Evolutionary conservation across 75 land plant genomes (phyloP).

Genomic region (Cryptomeria japonica): DNA sequence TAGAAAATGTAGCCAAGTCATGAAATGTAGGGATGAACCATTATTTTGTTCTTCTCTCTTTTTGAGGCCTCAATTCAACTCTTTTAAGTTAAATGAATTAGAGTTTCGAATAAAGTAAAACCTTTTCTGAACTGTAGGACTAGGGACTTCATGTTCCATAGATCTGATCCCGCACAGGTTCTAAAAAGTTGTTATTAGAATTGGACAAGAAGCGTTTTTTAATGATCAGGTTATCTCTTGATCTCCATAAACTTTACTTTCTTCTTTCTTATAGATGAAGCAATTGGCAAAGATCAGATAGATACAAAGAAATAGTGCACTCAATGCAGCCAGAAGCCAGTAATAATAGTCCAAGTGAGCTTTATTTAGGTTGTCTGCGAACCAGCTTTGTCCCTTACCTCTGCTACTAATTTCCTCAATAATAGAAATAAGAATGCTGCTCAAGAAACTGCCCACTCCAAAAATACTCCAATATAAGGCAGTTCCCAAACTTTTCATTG

Average conservation of each 20-base stretch:
- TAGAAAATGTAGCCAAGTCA: background rate
- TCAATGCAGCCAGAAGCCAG: slow-evolving; percentile 48
- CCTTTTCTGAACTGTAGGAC: background rate
- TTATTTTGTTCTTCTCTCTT: too few relatives aligned
- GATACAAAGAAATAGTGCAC: slow-evolving; percentile 16
- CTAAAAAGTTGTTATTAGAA: background rate
- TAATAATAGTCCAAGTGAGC: slow-evolving; percentile 53
- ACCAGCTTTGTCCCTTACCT: slow-evolving; percentile 28
- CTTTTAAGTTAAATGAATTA: too few relatives aligned
- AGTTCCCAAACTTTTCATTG: slow-evolving; percentile 51
- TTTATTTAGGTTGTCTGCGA: slow-evolving; percentile 44
- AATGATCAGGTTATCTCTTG: background rate
- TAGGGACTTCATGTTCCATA: background rate
- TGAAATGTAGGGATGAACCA: background rate
- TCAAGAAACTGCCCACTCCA: slow-evolving; percentile 58
- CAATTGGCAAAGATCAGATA: slow-evolving; percentile 21
- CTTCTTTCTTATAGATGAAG: slow-evolving; percentile 37
- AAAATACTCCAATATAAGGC: slow-evolving; percentile 52
- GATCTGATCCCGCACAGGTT: background rate
- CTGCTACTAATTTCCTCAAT: slow-evolving; percentile 36
- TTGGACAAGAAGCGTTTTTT: background rate
- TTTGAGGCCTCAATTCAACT: too few relatives aligned
- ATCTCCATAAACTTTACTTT: background rate
- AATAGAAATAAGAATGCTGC: slow-evolving; percentile 42
- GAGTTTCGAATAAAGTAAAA: too few relatives aligned